Base-by-base conservation (phyloP, 805 yeast genomes). In the Nakazawaea anatomiae region DNA sequence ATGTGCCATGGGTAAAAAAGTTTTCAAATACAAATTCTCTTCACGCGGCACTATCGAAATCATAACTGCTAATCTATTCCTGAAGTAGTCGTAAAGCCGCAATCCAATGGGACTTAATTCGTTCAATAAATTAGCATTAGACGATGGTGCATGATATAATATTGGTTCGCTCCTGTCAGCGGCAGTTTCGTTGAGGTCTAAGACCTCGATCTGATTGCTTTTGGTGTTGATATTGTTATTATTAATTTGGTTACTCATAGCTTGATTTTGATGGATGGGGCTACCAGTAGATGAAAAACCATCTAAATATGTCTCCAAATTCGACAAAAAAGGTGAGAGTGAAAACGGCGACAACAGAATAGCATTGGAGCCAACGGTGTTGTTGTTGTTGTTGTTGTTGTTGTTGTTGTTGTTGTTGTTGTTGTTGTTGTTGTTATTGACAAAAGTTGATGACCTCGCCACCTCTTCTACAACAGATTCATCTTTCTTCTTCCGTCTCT, bases 1-100 rank as follows among this genome's bases (percentile, higher is more conserved):
- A 45, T 77, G 79, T 0, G 83, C 83, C 65, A 79, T 69, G 1
- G 85, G 85, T 43, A 79, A 57, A 56, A 79, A 78, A 18, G 80
- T 76, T 36, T 72, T 72, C 54, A 76, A 73, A 59, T 73, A 79
- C 55, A 75, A 72, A 55, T 79, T 79, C 31, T 79, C 76, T 32
- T 68, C 73, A 41, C 67, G 64, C 1, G 83, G 81, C 1, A 81
- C 77, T 36, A 78, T 72, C 4, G 77, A 75, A 1, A 76, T 71
- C 39, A 69, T 66, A 6, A 60, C 58, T 11, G 77, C 67, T 39
- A 79, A 57, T 10, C 69, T 69, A 52, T 76, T 75, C 32, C 73
- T 71, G 57, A 77, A 79, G 59, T 78, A 77, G 46, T 74, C 74
- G 58, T 76, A 77, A 5, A 79, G 61, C 51, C 64, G 64, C 29